A percentile compares a stretch with the other conserved stretches of the same genome.
Conservation (phyloP, 2,329 filamentous ascomycete species). For the Penicillium sp. region DNA sequence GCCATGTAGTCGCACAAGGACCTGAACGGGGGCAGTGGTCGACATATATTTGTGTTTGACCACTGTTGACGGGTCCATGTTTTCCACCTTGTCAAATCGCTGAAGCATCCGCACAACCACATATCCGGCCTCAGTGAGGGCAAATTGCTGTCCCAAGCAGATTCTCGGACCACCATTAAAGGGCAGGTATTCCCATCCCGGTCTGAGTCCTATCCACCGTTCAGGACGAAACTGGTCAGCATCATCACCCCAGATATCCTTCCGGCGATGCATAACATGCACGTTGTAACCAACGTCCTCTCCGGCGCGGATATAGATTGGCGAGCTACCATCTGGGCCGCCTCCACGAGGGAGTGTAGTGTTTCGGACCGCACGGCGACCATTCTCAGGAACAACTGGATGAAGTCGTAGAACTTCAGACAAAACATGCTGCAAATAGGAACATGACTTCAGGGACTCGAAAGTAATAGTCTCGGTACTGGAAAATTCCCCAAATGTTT, state of each 20-base stretch:
- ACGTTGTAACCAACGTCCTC: constrained; percentile 28
- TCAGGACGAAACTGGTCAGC: constrained; percentile 40
- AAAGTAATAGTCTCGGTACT: neutral
- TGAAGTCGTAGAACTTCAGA: constrained; percentile 13
- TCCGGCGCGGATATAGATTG: constrained; percentile 35
- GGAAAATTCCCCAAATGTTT: constrained; percentile 9
- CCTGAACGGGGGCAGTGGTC: neutral
- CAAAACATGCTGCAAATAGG: constrained; percentile 23
- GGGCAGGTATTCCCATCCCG: constrained; percentile 51
- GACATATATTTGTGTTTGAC: neutral
- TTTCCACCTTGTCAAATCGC: constrained; percentile 3
- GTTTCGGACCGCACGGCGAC: constrained; percentile 20
- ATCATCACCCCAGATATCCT: constrained; percentile 36
- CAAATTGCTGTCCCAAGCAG: constrained; percentile 37
- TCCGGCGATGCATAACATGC: constrained; percentile 40
- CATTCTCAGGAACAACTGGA: constrained; percentile 23
- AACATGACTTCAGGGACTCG: neutral
- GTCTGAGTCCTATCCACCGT: constrained; percentile 36
- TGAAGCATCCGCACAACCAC: constrained; percentile 5
- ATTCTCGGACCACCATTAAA: constrained; percentile 54
- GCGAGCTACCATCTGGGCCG: constrained; percentile 34
- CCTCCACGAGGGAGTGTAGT: constrained; percentile 42
- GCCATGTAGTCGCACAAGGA: neutral
- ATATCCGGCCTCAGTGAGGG: neutral
- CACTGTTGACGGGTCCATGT: neutral